Percentiles rank a stretch among this genome's conserved stretches.
Conservation (phyloP, 2,329 filamentous ascomycete genomes). For the Diaporthe amygdali region DNA sequence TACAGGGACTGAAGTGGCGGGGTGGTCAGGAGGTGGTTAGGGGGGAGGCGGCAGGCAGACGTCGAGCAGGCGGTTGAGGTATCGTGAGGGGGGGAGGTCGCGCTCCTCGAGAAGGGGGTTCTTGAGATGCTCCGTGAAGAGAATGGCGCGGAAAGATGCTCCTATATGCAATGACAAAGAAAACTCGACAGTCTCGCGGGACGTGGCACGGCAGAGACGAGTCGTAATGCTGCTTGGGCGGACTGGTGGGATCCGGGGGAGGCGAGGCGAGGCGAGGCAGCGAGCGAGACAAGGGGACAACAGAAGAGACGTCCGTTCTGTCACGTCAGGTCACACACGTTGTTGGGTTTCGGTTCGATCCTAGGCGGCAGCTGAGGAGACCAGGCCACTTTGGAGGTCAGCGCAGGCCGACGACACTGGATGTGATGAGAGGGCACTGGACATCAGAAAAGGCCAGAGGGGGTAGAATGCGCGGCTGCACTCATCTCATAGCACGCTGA, state of each 20-base stretch:
- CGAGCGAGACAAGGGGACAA: slow-evolving; percentile 11
- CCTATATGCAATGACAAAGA: slow-evolving; percentile 24
- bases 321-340: slow-evolving; percentile 8
- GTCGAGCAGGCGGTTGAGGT: background rate
- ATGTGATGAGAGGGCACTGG: slow-evolving; percentile 14
- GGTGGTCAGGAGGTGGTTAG: background rate
- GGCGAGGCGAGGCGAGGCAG: slow-evolving; percentile 1
- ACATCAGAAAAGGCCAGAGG: background rate
- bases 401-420: slow-evolving; percentile 10
- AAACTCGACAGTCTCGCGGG: slow-evolving; percentile 9
- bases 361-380: background rate
- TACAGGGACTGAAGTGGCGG: background rate
- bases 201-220: slow-evolving; percentile 11
- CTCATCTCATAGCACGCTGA: slow-evolving; percentile 2
- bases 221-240: slow-evolving; percentile 13
- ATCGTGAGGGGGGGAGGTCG: background rate
- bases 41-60: background rate
- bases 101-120: background rate
- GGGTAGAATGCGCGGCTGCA: background rate
- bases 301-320: background rate
- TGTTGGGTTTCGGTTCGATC: background rate
- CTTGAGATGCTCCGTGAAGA: background rate
- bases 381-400: background rate
- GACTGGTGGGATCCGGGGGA: background rate
- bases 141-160: slow-evolving; percentile 15